Conservation (phyloP, 2,329 filamentous ascomycete genomes). For the Akanthomyces dipterigenus region DNA sequence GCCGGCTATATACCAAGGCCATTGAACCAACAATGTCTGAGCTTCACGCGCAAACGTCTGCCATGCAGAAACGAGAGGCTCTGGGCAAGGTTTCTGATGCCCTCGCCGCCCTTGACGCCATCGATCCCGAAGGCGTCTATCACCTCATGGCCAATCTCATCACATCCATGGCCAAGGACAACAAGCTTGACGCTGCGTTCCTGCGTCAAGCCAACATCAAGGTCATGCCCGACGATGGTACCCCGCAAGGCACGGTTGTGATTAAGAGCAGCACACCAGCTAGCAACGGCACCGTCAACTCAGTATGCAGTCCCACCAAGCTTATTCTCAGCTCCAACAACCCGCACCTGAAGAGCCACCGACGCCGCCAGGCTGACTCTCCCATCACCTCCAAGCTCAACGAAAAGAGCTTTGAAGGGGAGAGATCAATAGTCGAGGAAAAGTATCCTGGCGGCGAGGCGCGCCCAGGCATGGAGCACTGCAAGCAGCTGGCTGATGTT, state of each 20-base stretch:
- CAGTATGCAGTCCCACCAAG: constrained; percentile 45
- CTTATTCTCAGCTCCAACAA: constrained; percentile 75
- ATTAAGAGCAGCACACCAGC: constrained; percentile 44
- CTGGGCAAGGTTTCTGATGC: constrained; percentile 78
- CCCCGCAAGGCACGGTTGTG: constrained; percentile 50
- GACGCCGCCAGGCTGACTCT: constrained; percentile 52
- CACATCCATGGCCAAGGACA: constrained; percentile 63
- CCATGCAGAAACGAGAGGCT: constrained; percentile 66
- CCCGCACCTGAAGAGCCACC: constrained; percentile 75
- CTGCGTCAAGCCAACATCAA: constrained; percentile 35
- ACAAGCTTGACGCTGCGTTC: constrained; percentile 52
- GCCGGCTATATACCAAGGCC: constrained; percentile 72
- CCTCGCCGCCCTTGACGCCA: constrained; percentile 73
- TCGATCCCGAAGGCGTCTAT: constrained; percentile 87
- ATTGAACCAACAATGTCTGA: constrained; percentile 81
- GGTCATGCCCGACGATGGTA: constrained; percentile 34
- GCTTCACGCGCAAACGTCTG: constrained; percentile 70
- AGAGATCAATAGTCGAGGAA: constrained; percentile 41
- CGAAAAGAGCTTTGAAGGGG: constrained; percentile 40
- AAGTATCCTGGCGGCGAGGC: constrained; percentile 50
- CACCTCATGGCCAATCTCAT: constrained; percentile 74
- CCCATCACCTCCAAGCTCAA: constrained; percentile 26
- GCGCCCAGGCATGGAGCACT: constrained; percentile 80
- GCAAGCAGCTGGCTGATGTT: constrained; percentile 80
- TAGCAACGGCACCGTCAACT: constrained; percentile 11